Evolutionary conservation across 352 stramenopile genomes (phyloP).

Genomic region (Detonula confervacea): DNA sequence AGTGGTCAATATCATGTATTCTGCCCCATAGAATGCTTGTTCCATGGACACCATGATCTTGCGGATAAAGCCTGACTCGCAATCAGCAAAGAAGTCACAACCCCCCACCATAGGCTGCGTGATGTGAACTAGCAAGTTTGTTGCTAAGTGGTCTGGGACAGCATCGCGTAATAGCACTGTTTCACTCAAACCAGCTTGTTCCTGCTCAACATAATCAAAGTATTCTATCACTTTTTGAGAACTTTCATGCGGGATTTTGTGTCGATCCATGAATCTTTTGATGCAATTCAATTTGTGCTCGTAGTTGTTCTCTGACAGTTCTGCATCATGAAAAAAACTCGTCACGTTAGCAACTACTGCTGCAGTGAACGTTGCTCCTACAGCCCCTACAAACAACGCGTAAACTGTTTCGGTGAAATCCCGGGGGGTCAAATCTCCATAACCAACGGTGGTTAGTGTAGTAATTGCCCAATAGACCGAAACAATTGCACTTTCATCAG

Average conservation of each 20-base stretch:
- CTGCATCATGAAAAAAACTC: constrained; percentile 68
- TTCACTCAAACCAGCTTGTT: constrained; percentile 67
- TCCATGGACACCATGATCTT: constrained; percentile 65
- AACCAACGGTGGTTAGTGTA: constrained; percentile 71
- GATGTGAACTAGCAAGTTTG: constrained; percentile 63
- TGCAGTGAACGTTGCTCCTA: constrained; percentile 65
- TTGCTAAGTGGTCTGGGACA: constrained; percentile 48
- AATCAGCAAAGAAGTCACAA: constrained; percentile 62
- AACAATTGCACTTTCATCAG: constrained; percentile 33
- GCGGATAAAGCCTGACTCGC: constrained; percentile 60
- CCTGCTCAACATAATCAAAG: constrained; percentile 67
- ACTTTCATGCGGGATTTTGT: constrained; percentile 49
- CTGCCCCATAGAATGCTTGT: constrained; percentile 55
- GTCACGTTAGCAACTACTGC: constrained; percentile 72
- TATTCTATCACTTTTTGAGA: constrained; percentile 57
- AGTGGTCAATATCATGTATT: constrained; percentile 52
- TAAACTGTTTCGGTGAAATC: constrained; percentile 65
- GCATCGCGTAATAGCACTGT: constrained; percentile 43
- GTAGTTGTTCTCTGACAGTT: constrained; percentile 70
- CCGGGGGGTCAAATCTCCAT: constrained; percentile 64
- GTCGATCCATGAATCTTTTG: constrained; percentile 64
- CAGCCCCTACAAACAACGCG: constrained; percentile 53
- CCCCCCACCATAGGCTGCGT: constrained; percentile 59
- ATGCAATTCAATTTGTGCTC: constrained; percentile 66
- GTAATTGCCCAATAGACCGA: constrained; percentile 71